Percentiles rank a stretch among this genome's conserved stretches.
These are phyloP conservation scores for Aspergillus fijiensis DNA, from an alignment of 2,329 filamentous ascomycete genomes.

Conservation along the genomic window DNA sequence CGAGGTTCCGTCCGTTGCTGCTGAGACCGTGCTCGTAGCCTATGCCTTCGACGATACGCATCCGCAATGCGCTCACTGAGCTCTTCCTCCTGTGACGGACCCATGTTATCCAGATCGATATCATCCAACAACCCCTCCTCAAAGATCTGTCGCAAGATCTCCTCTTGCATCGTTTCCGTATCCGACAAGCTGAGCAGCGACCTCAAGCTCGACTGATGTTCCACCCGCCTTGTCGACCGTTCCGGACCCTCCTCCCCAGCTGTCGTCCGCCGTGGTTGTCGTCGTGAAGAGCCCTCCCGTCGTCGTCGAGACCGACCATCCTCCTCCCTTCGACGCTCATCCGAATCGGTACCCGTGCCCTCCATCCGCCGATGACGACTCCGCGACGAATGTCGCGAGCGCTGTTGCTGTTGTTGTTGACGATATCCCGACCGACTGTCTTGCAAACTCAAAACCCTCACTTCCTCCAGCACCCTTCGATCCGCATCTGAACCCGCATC, in stretches of 20 bases:
- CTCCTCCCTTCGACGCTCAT: slow-evolving; percentile 32
- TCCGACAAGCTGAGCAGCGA: slow-evolving; percentile 80
- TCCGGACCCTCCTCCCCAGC: slow-evolving; percentile 25
- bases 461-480: slow-evolving; percentile 66
- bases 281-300: slow-evolving; percentile 36
- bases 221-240: slow-evolving; percentile 60
- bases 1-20: slow-evolving; percentile 36
- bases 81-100: slow-evolving; percentile 80
- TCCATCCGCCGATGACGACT: slow-evolving; percentile 15
- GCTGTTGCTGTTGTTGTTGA: slow-evolving; percentile 14
- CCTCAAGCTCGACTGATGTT: slow-evolving; percentile 85
- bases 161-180: slow-evolving; percentile 74
- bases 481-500: slow-evolving; percentile 55
- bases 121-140: slow-evolving; percentile 85
- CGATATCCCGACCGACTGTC: slow-evolving; percentile 27
- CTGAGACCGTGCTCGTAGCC: slow-evolving; percentile 40
- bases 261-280: slow-evolving; percentile 22
- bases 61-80: slow-evolving; percentile 88
- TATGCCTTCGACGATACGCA: slow-evolving; percentile 75
- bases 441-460: slow-evolving; percentile 70
- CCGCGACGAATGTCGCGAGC: slow-evolving; percentile 24
- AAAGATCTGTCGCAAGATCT: slow-evolving; percentile 85
- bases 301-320: slow-evolving; percentile 39
- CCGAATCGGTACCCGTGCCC: slow-evolving; percentile 37
- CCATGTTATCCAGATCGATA: slow-evolving; percentile 83